Evolutionary conservation across 106 monocot genomes (phyloP).

Genomic region (Narthecium ossifragum): DNA sequence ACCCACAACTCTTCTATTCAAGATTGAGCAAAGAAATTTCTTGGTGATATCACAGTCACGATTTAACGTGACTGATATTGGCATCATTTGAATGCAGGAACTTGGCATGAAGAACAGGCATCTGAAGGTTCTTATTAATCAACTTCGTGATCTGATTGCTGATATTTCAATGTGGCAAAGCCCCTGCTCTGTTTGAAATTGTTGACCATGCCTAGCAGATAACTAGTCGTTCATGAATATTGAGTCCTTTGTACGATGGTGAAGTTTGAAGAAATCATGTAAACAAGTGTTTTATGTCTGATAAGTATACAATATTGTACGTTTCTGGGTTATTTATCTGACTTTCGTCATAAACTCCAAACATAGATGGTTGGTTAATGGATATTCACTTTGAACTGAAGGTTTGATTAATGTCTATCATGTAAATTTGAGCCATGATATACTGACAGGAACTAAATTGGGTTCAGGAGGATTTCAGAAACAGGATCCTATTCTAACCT

Average conservation of each 20-base stretch:
- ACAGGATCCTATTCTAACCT: not conserved
- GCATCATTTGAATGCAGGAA: conserved; percentile 10
- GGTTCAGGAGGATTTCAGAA: no score
- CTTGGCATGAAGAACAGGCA: conserved; percentile 34
- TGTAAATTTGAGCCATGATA: no score
- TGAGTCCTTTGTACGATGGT: not conserved
- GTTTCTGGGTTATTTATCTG: no score
- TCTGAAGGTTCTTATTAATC: conserved; percentile 32
- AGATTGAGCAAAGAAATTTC: not conserved
- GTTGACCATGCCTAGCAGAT: no score
- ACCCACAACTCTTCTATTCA: not conserved
- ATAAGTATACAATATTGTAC: no score
- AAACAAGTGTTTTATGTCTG: no score
- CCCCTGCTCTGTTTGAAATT: conserved; percentile 19
- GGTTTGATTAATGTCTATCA: no score
- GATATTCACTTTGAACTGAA: no score
- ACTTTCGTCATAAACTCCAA: no score
- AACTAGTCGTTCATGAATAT: no score
- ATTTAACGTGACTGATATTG: not conserved
- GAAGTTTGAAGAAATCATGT: not conserved
- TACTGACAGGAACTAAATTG: no score
- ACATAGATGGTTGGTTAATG: no score
- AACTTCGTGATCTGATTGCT: conserved; percentile 32
- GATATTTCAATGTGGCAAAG: conserved; percentile 42
- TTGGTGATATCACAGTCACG: not conserved